Conservation (phyloP, 2,329 filamentous ascomycete genomes). For the Dissoconium aciculare region DNA sequence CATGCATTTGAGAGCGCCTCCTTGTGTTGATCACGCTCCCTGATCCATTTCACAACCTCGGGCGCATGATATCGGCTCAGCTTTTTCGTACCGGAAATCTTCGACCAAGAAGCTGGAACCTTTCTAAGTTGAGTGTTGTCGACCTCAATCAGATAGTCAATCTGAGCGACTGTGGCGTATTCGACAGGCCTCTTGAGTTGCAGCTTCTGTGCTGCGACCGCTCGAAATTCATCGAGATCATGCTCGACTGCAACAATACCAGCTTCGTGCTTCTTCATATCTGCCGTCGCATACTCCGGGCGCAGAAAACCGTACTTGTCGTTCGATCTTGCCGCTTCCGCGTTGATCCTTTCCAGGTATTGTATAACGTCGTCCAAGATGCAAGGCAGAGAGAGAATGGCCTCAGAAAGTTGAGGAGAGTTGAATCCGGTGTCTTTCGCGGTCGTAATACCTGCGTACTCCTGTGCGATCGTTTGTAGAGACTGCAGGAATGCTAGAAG, state of each 20-base stretch:
- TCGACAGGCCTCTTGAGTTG: slow-evolving; percentile 50
- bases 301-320: slow-evolving; percentile 93
- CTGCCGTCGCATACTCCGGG: slow-evolving; percentile 73
- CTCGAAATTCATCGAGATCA: slow-evolving; percentile 64
- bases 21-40: slow-evolving; percentile 85
- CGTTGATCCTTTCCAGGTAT: slow-evolving; percentile 74
- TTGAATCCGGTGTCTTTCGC: slow-evolving; percentile 56
- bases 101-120: slow-evolving; percentile 86
- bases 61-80: slow-evolving; percentile 88
- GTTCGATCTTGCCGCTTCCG: slow-evolving; percentile 64
- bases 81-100: slow-evolving; percentile 89
- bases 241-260: slow-evolving; percentile 86
- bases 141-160: slow-evolving; percentile 90
- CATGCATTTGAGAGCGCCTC: slow-evolving; percentile 86
- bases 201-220: slow-evolving; percentile 55
- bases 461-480: slow-evolving; percentile 63
- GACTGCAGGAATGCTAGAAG: slow-evolving; percentile 73
- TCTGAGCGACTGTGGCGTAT: slow-evolving; percentile 74
- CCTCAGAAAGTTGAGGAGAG: slow-evolving; percentile 53
- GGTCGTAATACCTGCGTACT: slow-evolving; percentile 54
- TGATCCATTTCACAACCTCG: slow-evolving; percentile 66
- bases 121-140: slow-evolving; percentile 67
- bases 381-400: slow-evolving; percentile 58
- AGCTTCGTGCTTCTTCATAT: slow-evolving; percentile 78
- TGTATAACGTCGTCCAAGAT: slow-evolving; percentile 58